These are phyloP conservation scores for Wickerhamomyces sp. DNA, from an alignment of 1,139 yeast species.

Conservation along the genomic window DNA sequence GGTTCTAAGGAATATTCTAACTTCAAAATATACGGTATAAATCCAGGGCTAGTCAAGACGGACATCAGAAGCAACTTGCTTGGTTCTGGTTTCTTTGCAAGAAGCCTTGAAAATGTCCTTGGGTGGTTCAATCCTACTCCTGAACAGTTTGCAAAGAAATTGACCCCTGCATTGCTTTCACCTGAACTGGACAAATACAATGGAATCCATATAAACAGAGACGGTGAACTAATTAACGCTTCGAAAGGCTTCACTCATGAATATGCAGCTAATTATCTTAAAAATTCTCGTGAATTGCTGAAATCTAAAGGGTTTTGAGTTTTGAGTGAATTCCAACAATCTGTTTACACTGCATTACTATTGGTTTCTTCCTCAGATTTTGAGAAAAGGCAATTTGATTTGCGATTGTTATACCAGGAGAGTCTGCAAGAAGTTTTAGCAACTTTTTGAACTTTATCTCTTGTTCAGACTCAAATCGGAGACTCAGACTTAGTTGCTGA, in stretches of 20 bases:
- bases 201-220: slow-evolving; percentile 29
- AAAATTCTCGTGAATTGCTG: slow-evolving; percentile 20
- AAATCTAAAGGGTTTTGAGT: slow-evolving; percentile 6
- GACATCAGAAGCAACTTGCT: slow-evolving; percentile 28
- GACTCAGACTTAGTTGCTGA: no score
- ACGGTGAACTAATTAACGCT: slow-evolving; percentile 24
- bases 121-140: slow-evolving; percentile 29
- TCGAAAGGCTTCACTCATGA: slow-evolving; percentile 27
- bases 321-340: no score
- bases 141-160: slow-evolving; percentile 28
- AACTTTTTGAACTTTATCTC: no score
- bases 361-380: no score
- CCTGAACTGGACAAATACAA: slow-evolving; percentile 25
- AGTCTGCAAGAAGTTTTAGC: no score
- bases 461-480: no score
- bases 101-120: slow-evolving; percentile 23
- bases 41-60: slow-evolving; percentile 35
- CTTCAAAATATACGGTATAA: slow-evolving; percentile 29
- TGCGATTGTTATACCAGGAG: no score
- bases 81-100: slow-evolving; percentile 26
- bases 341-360: no score
- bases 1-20: slow-evolving; percentile 18
- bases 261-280: slow-evolving; percentile 25
- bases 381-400: no score
- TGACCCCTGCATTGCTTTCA: slow-evolving; percentile 29